Evolutionary conservation across 2,329 filamentous ascomycete genomes (phyloP), one percentile per base, ranked within the genome.

Genomic region (Xylaria sp.): DNA sequence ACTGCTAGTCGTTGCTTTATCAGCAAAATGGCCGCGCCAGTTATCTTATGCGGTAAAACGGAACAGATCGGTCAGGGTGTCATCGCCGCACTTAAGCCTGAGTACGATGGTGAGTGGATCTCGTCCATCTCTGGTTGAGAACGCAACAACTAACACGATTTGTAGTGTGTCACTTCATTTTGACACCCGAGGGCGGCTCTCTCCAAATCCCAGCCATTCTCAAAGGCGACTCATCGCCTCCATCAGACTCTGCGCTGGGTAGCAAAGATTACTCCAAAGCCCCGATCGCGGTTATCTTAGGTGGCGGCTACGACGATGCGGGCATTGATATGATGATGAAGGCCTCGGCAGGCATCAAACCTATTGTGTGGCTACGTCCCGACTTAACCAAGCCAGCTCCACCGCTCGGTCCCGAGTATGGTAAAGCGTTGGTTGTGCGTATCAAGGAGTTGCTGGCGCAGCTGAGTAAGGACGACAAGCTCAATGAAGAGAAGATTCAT

Each of bases 101-200:
- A 74, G 61, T 72, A 68, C 33, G 71, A 74, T 31, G 71, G 73
- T 74, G n/a, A 15, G 65, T 67, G 6, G 20, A 10, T 9, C 15
- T 15, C n/a, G 20, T 4, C n/a, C 4, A 25, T 6, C 11, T 5
- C 2, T 15, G 0, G 5, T 10, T 22, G 25, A n/a, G 25, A 9
- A 27, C 17, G 25, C 17, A 42, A 61, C n/a, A n/a, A 17, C 7
- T 58, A 3, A 62, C 25, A 15, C 1, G 7, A 29, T 13, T 10
- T 1, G 15, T 13, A 74, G 73, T 73, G 25, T 73, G 73, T 27
- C 72, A 74, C 39, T 73, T 75, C n/a, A 57, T 74, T 38, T 60
- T 71, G 64, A 56, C 54, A 0, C 56, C 70, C 20, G 70, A 73
- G 53, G 47, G 53, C 20, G 72, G 68, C 20, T 57, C 33, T 2